phyloP scores from a whole-genome alignment of 805 yeast species.

The Wickerhamomyces bovis region DNA sequence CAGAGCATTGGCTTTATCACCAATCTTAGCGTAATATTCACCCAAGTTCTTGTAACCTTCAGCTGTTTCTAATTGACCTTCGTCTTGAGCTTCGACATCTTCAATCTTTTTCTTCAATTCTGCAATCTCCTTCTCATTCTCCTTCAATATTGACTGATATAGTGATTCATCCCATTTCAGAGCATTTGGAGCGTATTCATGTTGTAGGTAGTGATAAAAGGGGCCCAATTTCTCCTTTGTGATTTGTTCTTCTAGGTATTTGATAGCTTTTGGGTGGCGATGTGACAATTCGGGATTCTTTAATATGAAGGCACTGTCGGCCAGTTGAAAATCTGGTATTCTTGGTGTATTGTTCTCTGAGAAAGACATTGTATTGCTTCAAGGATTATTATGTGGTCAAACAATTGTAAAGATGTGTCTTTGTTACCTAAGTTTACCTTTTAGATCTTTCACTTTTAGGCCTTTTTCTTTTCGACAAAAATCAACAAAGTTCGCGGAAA shows the following conservation, averaged over 20 bases:
- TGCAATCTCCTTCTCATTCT: slow-evolving; percentile 50
- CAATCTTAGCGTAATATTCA: slow-evolving; percentile 79
- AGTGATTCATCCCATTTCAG: slow-evolving; percentile 56
- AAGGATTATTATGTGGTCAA: neutral
- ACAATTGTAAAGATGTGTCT: neutral
- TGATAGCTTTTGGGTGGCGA: slow-evolving; percentile 37
- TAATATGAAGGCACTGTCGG: slow-evolving; percentile 73
- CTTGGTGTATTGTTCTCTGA: slow-evolving; percentile 24
- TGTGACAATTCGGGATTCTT: slow-evolving; percentile 31
- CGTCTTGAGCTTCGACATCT: slow-evolving; percentile 54
- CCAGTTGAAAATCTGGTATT: slow-evolving; percentile 76
- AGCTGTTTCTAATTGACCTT: slow-evolving; percentile 80
- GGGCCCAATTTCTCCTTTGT: slow-evolving; percentile 68
- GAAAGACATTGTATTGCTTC: slow-evolving; percentile 5
- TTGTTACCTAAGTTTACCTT: neutral
- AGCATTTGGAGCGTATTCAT: slow-evolving; percentile 33
- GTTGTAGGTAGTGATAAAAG: slow-evolving; percentile 63
- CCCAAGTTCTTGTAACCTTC: slow-evolving; percentile 76
- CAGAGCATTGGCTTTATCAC: slow-evolving; percentile 70
- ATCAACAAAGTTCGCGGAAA: neutral
- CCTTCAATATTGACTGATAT: slow-evolving; percentile 43
- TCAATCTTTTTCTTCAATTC: slow-evolving; percentile 38
- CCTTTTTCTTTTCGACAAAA: neutral
- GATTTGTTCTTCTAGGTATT: slow-evolving; percentile 48
- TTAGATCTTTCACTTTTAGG: too few species aligned